Base-by-base conservation (phyloP, 169 alveolate species). In the Cryptosporidium ubiquitum region DNA sequence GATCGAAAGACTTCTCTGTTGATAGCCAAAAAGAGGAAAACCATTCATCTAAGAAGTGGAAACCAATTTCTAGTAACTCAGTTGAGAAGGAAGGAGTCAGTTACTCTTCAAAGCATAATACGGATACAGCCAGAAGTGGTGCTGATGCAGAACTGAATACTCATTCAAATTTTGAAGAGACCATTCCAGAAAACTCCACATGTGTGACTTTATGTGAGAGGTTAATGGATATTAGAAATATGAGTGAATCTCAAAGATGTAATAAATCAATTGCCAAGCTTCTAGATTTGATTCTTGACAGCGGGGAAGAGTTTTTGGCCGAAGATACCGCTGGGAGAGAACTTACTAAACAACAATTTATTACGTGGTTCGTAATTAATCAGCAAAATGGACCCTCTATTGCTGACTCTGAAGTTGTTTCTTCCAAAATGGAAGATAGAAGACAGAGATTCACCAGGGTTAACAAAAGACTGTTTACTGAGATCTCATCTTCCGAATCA, bases 311-410 rank as follows among this genome's bases (percentile, higher is more conserved):
- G 10, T 79, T 79, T 79, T 37, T 79, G 18, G 89, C 89, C 5
- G 89, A 79, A 20, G 89, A 79, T 31, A 79, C 66, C 2, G 75
- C 66, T 33, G 89, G 89, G 20, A 58, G 89, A 79, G 89, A 79
- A 26, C 75, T 79, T 18, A 79, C 89, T 29, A 79, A 79, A 64
- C 89, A 79, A 79, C 89, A 79, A 49, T 79, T 79, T 64, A 66
- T 79, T 31, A 79, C 89, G 10, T 79, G 89, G 89, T 79, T 61
- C 61, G 89, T 79, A 18, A 79, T 79, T 5, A 79, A 79, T 44
- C 89, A 79, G 39, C 89, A 79, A 58, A 58, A 58, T 79, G 89
- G 89, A 5, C 89, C 89, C 3, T 79, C 89, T 18, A 79, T 61
- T 18, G 74, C 64, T 79, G 89, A 79, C 14, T 33, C 89, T 58